These are phyloP conservation scores for Pseudonitzschia pungens DNA, from an alignment of 108 stramenopile genomes.

Conservation along the genomic window DNA sequence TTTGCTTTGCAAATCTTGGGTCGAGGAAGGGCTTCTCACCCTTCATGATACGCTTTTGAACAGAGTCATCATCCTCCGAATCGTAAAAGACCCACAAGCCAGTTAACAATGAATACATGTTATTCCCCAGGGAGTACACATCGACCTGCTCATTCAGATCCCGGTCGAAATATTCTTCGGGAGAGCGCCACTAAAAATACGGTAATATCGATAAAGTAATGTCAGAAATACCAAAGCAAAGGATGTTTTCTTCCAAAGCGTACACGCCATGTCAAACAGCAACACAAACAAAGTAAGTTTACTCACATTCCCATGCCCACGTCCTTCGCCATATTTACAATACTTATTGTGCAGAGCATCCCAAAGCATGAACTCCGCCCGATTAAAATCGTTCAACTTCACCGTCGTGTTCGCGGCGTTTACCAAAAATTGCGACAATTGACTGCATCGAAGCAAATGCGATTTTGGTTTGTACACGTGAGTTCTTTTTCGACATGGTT, in stretches of 20 bases:
- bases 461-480: not conserved
- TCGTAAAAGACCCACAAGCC: constrained; percentile 66
- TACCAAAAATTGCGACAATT: constrained; percentile 62
- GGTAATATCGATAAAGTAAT: not conserved
- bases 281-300: not conserved
- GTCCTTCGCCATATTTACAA: constrained; percentile 64
- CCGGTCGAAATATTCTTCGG: constrained; percentile 62
- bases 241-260: not conserved
- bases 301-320: constrained; percentile 30
- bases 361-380: constrained; percentile 68
- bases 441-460: not conserved
- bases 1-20: constrained; percentile 48
- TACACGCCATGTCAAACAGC: not conserved
- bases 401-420: constrained; percentile 37
- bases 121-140: constrained; percentile 70
- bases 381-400: constrained; percentile 84
- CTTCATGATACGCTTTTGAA: constrained; percentile 33
- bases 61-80: constrained; percentile 23
- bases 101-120: constrained; percentile 62
- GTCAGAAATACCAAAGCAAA: too few relatives aligned
- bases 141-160: constrained; percentile 70
- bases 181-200: constrained; percentile 45
- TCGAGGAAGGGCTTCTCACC: constrained; percentile 58
- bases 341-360: constrained; percentile 48
- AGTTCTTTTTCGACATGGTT: not conserved